phyloP scores from a whole-genome alignment of 805 yeast species.

The Teunomyces panamensis region DNA sequence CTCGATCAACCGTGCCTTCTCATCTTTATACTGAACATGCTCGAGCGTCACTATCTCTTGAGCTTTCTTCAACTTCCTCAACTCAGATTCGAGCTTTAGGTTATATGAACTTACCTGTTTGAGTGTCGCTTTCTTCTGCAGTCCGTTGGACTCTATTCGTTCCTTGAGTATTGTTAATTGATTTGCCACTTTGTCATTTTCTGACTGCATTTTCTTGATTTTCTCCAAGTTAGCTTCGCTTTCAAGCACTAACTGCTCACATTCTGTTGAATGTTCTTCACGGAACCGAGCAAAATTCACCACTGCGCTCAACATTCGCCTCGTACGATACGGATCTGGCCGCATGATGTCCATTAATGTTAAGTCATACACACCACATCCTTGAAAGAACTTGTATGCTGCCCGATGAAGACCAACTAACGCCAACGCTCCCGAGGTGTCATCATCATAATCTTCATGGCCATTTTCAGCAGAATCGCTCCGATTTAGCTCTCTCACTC shows the following conservation, averaged over 20 bases:
- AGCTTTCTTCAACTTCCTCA: conserved; percentile 54
- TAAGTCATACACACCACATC: conserved; percentile 78
- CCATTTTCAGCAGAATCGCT: conserved; percentile 5
- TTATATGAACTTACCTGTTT: conserved; percentile 46
- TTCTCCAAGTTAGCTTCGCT: conserved; percentile 49
- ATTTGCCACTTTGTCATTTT: conserved; percentile 8
- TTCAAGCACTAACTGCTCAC: conserved; percentile 56
- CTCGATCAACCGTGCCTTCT: conserved; percentile 56
- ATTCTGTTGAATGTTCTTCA: conserved; percentile 70
- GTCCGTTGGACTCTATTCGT: conserved; percentile 10
- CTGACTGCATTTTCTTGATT: conserved; percentile 29
- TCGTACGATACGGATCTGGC: conserved; percentile 69
- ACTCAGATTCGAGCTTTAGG: conserved; percentile 55
- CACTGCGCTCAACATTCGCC: conserved; percentile 73
- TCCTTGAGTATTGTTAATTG: conserved; percentile 9
- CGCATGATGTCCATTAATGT: conserved; percentile 67
- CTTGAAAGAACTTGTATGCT: conserved; percentile 59
- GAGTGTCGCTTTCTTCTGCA: conserved; percentile 34
- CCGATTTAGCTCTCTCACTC: conserved; percentile 13
- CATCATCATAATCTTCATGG: conserved; percentile 15
- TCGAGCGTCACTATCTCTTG: conserved; percentile 64
- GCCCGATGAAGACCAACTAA: conserved; percentile 58
- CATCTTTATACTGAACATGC: conserved; percentile 60
- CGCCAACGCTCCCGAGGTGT: conserved; percentile 38
- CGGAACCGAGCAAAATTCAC: conserved; percentile 83